These are phyloP conservation scores for Elsinoe necatrix DNA, from an alignment of 2,329 filamentous ascomycete genomes.

Conservation along the genomic window DNA sequence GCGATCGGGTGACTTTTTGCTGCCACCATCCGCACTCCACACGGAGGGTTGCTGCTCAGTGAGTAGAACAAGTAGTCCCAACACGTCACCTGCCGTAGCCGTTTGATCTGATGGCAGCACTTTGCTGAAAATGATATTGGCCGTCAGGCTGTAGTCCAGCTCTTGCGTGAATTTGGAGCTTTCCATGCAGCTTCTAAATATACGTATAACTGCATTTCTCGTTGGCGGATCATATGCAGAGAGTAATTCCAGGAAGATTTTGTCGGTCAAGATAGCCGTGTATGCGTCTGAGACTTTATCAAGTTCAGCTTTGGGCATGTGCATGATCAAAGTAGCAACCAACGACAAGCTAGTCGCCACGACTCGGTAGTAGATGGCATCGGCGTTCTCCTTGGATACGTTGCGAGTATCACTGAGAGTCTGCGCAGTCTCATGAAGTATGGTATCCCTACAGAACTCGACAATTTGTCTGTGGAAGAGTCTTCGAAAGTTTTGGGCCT, in stretches of 20 bases:
- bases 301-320: conserved; percentile 43
- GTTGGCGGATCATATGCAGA: conserved; percentile 49
- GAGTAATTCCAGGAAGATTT: conserved; percentile 52
- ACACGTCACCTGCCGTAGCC: conserved; percentile 64
- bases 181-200: conserved; percentile 44
- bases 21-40: conserved; percentile 61
- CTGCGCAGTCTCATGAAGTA: conserved; percentile 65
- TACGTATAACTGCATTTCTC: conserved; percentile 48
- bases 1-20: conserved; percentile 48
- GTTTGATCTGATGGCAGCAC: conserved; percentile 64
- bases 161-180: conserved; percentile 34
- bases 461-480: conserved; percentile 74
- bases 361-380: conserved; percentile 77
- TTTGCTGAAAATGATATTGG: conserved; percentile 63
- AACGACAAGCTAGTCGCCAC: conserved; percentile 51
- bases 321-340: conserved; percentile 45
- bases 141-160: conserved; percentile 45
- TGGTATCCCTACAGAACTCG: conserved; percentile 70
- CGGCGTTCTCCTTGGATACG: conserved; percentile 73
- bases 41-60: conserved; percentile 58
- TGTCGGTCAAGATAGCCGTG: conserved; percentile 56
- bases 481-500: conserved; percentile 66
- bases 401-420: conserved; percentile 85
- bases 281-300: conserved; percentile 55
- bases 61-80: conserved; percentile 57